Evolutionary conservation across 2,329 filamentous ascomycete species (phyloP).

Genomic region (Tetracladium maxilliforme): DNA sequence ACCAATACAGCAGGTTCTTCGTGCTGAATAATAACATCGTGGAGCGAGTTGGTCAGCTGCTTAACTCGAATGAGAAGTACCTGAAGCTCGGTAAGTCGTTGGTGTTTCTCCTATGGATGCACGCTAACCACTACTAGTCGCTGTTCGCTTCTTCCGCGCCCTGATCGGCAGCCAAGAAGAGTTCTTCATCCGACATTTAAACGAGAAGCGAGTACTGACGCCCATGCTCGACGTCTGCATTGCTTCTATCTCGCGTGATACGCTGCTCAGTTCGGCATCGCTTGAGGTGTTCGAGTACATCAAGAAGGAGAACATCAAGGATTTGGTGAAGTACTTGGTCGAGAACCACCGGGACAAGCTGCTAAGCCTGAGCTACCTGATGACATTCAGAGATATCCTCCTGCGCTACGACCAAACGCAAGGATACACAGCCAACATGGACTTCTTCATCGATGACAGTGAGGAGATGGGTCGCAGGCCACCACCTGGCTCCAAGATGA

Average conservation of each 20-base stretch:
- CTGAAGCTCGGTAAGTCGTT: constrained; percentile 64
- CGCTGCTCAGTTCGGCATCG: constrained; percentile 84
- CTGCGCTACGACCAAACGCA: constrained; percentile 66
- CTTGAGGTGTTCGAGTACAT: constrained; percentile 90
- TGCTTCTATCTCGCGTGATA: constrained; percentile 80
- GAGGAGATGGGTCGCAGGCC: constrained; percentile 49
- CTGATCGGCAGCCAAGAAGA: constrained; percentile 78
- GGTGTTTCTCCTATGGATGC: not conserved
- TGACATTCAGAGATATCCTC: constrained; percentile 69
- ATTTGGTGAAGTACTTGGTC: constrained; percentile 70
- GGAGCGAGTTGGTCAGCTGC: constrained; percentile 66
- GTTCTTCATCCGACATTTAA: constrained; percentile 77
- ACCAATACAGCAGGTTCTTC: constrained; percentile 76
- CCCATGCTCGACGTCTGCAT: constrained; percentile 75
- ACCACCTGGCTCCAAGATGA: too few relatives aligned
- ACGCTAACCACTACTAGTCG: constrained; percentile 37
- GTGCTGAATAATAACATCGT: constrained; percentile 68
- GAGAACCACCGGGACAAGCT: constrained; percentile 71
- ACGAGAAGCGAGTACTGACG: constrained; percentile 66
- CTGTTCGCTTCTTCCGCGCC: constrained; percentile 86
- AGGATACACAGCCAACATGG: constrained; percentile 48
- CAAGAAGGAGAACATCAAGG: constrained; percentile 66
- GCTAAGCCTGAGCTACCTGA: constrained; percentile 62
- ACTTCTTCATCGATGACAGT: constrained; percentile 61
- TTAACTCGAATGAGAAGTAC: constrained; percentile 78